phyloP scores from a whole-genome alignment of 768 basidiomycete species.

The Termitomyces sp. region DNA sequence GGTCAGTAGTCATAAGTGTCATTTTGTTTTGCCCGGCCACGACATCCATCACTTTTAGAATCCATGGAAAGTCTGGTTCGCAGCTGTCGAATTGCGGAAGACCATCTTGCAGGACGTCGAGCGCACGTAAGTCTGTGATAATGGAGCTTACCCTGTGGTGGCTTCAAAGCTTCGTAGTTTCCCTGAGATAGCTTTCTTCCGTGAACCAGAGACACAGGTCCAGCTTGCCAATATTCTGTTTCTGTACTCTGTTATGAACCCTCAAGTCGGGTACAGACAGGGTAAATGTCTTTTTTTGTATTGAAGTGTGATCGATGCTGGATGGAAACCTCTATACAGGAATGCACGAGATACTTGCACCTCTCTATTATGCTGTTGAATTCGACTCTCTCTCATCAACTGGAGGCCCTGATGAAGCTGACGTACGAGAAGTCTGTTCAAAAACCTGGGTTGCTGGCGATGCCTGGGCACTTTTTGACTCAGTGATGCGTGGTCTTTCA shows the following conservation, averaged over 20 bases:
- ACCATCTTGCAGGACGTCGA: slow-evolving; percentile 94
- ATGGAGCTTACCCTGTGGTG: slow-evolving; percentile 3
- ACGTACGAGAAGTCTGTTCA: slow-evolving; percentile 58
- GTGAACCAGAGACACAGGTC: slow-evolving; percentile 63
- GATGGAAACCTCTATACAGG: slow-evolving; percentile 34
- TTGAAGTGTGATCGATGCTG: background rate
- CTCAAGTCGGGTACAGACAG: slow-evolving; percentile 89
- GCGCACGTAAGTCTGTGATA: slow-evolving; percentile 62
- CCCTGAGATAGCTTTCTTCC: slow-evolving; percentile 94
- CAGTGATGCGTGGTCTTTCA: slow-evolving; percentile 75
- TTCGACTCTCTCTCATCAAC: slow-evolving; percentile 62
- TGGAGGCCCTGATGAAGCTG: slow-evolving; percentile 23
- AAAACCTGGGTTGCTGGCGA: slow-evolving; percentile 75
- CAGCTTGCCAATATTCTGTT: slow-evolving; percentile 86
- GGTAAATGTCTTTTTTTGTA: slow-evolving; percentile 21
- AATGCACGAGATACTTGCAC: slow-evolving; percentile 96
- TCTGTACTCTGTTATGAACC: slow-evolving; percentile 72
- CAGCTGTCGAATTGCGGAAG: slow-evolving; percentile 80
- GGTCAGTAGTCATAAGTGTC: slow-evolving; percentile 29
- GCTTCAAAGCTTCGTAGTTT: slow-evolving; percentile 47
- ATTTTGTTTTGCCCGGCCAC: background rate
- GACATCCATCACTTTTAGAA: slow-evolving; percentile 44
- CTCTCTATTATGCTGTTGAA: slow-evolving; percentile 77
- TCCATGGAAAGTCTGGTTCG: slow-evolving; percentile 95
- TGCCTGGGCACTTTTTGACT: slow-evolving; percentile 76